Evolutionary conservation across 2,329 filamentous ascomycete genomes (phyloP).

Genomic region (Metarhizium brunneum): DNA sequence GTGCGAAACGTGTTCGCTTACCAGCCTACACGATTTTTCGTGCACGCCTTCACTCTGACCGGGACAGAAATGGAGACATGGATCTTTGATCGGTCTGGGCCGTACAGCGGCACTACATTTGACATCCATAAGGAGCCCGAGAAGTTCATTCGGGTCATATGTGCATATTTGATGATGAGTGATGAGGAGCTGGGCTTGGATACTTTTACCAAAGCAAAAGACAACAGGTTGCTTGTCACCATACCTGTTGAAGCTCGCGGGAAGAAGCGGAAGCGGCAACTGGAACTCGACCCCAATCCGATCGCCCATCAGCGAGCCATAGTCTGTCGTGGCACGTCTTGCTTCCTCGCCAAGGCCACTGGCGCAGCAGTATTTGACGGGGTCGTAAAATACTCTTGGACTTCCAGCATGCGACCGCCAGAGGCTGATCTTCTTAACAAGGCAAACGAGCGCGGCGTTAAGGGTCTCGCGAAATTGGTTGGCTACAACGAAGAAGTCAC

Average conservation of each 20-base stretch:
- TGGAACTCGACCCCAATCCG: neutral
- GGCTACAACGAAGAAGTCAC: neutral
- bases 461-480: neutral
- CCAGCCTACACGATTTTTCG: neutral
- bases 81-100: neutral
- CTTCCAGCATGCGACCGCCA: neutral
- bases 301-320: neutral
- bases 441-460: neutral
- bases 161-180: conserved; percentile 6
- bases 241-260: neutral
- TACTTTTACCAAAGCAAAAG: neutral
- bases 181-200: conserved; percentile 7
- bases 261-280: neutral
- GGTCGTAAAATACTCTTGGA: neutral
- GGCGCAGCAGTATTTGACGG: neutral
- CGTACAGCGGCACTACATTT: neutral
- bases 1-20: conserved; percentile 1
- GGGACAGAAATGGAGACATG: conserved; percentile 1
- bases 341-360: neutral
- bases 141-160: neutral
- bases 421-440: neutral
- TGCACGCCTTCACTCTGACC: neutral
- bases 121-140: neutral
- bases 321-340: neutral
- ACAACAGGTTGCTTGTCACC: neutral